A percentile compares a stretch with the other conserved stretches of the same genome.
phyloP scores from a whole-genome alignment of 352 stramenopile species.

The Plasmopara viticola region DNA sequence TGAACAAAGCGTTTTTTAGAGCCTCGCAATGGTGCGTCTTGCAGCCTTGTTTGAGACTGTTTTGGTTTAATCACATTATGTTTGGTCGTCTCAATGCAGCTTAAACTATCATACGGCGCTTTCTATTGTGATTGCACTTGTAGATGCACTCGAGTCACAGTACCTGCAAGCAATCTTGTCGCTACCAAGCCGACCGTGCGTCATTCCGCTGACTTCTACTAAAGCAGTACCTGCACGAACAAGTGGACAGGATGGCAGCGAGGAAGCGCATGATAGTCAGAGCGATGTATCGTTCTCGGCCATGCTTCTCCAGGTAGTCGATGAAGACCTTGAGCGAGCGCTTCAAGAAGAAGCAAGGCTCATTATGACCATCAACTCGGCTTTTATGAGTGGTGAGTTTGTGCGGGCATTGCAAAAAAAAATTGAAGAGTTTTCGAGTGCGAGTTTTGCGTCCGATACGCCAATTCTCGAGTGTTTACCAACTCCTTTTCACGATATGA shows the following conservation, averaged over 20 bases:
- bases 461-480: slow-evolving; percentile 68
- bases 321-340: slow-evolving; percentile 60
- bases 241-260: not conserved
- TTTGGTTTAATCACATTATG: not conserved
- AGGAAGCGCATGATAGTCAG: slow-evolving; percentile 16
- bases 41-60: not conserved
- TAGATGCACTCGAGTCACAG: slow-evolving; percentile 75
- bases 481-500: slow-evolving; percentile 62
- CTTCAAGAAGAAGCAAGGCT: slow-evolving; percentile 68
- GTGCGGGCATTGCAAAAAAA: slow-evolving; percentile 50
- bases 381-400: slow-evolving; percentile 75
- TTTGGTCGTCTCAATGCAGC: slow-evolving; percentile 26
- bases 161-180: slow-evolving; percentile 72
- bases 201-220: slow-evolving; percentile 37
- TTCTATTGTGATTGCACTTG: slow-evolving; percentile 74
- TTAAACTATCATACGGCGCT: slow-evolving; percentile 80
- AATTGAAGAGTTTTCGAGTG: slow-evolving; percentile 44
- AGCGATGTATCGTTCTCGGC: slow-evolving; percentile 70
- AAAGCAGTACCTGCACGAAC: slow-evolving; percentile 2
- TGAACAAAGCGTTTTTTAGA: slow-evolving; percentile 77
- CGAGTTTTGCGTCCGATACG: slow-evolving; percentile 44
- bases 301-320: slow-evolving; percentile 68
- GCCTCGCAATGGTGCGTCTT: slow-evolving; percentile 58
- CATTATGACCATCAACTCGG: slow-evolving; percentile 86
- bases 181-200: slow-evolving; percentile 50